Conservation (phyloP, 352 stramenopile genomes). For the Globisporangium abappressorium region DNA sequence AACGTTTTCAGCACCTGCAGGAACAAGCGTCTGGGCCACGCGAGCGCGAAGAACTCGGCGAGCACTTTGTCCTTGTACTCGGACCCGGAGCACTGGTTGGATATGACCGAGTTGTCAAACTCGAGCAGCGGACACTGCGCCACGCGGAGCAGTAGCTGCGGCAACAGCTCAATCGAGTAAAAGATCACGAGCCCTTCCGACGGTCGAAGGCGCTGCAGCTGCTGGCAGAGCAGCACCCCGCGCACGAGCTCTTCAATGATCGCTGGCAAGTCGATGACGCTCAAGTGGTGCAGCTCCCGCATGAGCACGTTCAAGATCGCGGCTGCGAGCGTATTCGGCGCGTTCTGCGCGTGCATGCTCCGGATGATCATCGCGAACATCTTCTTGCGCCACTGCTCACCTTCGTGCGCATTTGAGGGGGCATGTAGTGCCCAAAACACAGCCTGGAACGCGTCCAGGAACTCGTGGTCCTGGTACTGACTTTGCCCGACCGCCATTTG, state of each 20-base stretch:
- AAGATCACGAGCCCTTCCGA: slow-evolving; percentile 31
- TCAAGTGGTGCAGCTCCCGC: slow-evolving; percentile 37
- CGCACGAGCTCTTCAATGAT: slow-evolving; percentile 35
- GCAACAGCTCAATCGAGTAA: slow-evolving; percentile 43
- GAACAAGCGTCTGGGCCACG: slow-evolving; percentile 46
- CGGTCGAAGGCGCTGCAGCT: slow-evolving; percentile 18
- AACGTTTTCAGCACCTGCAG: slow-evolving; percentile 51
- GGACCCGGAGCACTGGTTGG: slow-evolving; percentile 25
- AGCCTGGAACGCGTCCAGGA: slow-evolving; percentile 31
- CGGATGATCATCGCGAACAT: slow-evolving; percentile 26
- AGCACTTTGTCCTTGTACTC: slow-evolving; percentile 30
- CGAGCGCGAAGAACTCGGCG: slow-evolving; percentile 30
- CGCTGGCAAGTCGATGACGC: slow-evolving; percentile 22
- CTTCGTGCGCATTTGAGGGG: slow-evolving; percentile 14
- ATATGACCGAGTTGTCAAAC: slow-evolving; percentile 19
- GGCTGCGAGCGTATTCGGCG: slow-evolving; percentile 18
- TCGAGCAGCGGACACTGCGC: slow-evolving; percentile 23
- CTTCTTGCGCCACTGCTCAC: slow-evolving; percentile 23
- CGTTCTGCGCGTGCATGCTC: slow-evolving; percentile 29
- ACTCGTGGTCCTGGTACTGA: slow-evolving; percentile 28
- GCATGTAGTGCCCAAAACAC: slow-evolving; percentile 35
- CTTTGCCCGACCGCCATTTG: slow-evolving; percentile 27
- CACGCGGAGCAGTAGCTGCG: slow-evolving; percentile 39
- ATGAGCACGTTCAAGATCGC: slow-evolving; percentile 25
- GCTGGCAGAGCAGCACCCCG: slow-evolving; percentile 25